These are phyloP conservation scores for Monilinia vaccinii-corymbosi DNA, from an alignment of 2,329 filamentous ascomycete species.

Conservation along the genomic window DNA sequence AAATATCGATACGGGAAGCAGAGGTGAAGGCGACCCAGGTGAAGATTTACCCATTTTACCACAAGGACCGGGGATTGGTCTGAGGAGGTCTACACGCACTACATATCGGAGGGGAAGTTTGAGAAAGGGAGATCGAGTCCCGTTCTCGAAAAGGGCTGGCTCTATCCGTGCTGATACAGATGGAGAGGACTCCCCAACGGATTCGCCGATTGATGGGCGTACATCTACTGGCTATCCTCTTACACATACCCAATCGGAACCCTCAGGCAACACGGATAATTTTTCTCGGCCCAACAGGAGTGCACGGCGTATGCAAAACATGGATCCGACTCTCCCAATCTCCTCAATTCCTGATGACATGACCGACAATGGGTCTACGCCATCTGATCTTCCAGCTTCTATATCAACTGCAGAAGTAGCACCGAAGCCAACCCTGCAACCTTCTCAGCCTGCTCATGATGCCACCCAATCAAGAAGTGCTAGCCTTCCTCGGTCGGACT, in stretches of 20 bases:
- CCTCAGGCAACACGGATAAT: slow-evolving; percentile 45
- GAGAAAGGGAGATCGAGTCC: slow-evolving; percentile 64
- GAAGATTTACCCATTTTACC: slow-evolving; percentile 85
- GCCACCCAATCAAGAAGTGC: slow-evolving; percentile 17
- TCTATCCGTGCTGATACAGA: slow-evolving; percentile 53
- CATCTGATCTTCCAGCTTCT: slow-evolving; percentile 11
- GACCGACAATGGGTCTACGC: slow-evolving; percentile 13
- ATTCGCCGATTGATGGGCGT: slow-evolving; percentile 40
- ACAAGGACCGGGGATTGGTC: slow-evolving; percentile 62
- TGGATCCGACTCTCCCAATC: slow-evolving; percentile 14
- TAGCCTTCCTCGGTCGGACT: slow-evolving; percentile 24
- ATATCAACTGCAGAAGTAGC: background rate
- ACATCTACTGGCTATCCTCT: slow-evolving; percentile 33
- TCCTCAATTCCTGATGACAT: slow-evolving; percentile 9
- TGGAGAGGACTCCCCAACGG: slow-evolving; percentile 39
- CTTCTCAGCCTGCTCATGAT: background rate
- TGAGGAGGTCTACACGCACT: slow-evolving; percentile 85
- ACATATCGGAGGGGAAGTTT: slow-evolving; percentile 84
- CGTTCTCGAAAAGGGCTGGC: slow-evolving; percentile 63
- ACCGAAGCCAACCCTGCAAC: background rate
- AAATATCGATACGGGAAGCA: slow-evolving; percentile 31
- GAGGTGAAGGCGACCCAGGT: slow-evolving; percentile 24
- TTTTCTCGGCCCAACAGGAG: slow-evolving; percentile 47
- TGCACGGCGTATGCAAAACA: slow-evolving; percentile 21
- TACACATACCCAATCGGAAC: slow-evolving; percentile 61